These are phyloP conservation scores for Claviceps maximensis DNA, from an alignment of 2,329 filamentous ascomycete genomes.

Conservation along the genomic window DNA sequence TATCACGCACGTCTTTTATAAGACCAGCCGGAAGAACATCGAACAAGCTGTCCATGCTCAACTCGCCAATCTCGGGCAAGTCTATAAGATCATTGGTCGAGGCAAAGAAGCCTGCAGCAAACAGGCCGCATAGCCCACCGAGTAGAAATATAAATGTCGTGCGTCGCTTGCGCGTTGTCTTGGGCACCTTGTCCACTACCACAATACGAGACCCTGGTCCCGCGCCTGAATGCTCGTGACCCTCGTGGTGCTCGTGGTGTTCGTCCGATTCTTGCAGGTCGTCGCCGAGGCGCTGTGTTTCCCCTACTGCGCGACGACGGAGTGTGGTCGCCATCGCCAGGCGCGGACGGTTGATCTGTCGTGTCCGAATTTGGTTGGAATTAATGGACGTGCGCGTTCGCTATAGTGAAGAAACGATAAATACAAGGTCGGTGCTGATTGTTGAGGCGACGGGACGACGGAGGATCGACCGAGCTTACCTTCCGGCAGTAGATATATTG, in stretches of 20 bases:
- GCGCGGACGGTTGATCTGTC: not conserved
- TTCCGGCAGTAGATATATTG: not conserved
- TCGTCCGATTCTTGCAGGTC: conserved; percentile 16
- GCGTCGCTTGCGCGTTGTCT: conserved; percentile 51
- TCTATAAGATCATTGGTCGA: conserved; percentile 82
- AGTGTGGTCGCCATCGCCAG: conserved; percentile 16
- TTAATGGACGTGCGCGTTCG: not conserved
- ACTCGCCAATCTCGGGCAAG: conserved; percentile 53
- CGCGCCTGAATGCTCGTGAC: conserved; percentile 14
- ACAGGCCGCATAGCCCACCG: conserved; percentile 78
- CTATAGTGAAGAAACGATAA: not conserved
- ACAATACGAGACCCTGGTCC: conserved; percentile 24
- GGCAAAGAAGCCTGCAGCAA: conserved; percentile 83
- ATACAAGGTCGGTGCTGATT: not conserved
- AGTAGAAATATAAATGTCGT: conserved; percentile 75
- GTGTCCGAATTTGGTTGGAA: not conserved
- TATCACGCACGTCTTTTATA: conserved; percentile 70
- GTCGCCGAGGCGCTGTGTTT: conserved; percentile 11
- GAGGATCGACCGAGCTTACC: not conserved
- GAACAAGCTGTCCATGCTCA: conserved; percentile 73
- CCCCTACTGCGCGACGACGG: conserved; percentile 19
- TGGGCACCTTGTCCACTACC: conserved; percentile 30
- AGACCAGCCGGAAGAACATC: conserved; percentile 82
- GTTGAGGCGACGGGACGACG: not conserved
- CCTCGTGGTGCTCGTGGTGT: conserved; percentile 5